phyloP scores from a whole-genome alignment of 768 basidiomycete genomes.

The Calvatia gigantea region DNA sequence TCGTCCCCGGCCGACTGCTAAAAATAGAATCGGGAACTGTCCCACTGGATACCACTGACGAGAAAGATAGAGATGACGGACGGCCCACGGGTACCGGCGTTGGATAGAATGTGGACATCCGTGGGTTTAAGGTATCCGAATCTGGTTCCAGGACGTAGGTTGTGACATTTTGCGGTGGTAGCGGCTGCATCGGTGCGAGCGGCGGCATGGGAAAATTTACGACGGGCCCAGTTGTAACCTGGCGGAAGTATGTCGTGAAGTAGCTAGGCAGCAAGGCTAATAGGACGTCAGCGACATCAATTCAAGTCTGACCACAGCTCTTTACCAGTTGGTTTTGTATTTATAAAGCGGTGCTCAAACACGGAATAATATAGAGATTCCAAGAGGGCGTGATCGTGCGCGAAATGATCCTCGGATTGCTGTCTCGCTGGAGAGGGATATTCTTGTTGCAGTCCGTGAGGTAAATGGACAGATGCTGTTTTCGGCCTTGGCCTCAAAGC shows the following conservation, averaged over 20 bases:
- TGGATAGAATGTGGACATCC: slow-evolving; percentile 33
- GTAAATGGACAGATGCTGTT: slow-evolving; percentile 46
- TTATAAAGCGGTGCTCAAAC: slow-evolving; percentile 70
- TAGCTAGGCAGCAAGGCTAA: slow-evolving; percentile 65
- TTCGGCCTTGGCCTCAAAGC: slow-evolving; percentile 56
- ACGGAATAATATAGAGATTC: slow-evolving; percentile 66
- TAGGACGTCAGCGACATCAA: not conserved
- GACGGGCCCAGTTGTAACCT: slow-evolving; percentile 57
- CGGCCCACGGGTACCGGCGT: slow-evolving; percentile 30
- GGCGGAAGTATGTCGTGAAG: slow-evolving; percentile 69
- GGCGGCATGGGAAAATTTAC: slow-evolving; percentile 69
- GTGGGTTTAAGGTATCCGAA: slow-evolving; percentile 30
- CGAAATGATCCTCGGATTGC: slow-evolving; percentile 27
- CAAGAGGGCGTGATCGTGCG: slow-evolving; percentile 68
- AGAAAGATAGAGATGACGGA: slow-evolving; percentile 49
- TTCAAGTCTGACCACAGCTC: slow-evolving; percentile 7
- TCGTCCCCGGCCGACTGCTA: slow-evolving; percentile 23
- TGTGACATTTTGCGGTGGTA: slow-evolving; percentile 41
- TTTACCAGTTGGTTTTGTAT: slow-evolving; percentile 64
- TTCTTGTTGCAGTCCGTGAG: slow-evolving; percentile 40
- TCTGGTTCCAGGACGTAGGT: slow-evolving; percentile 35
- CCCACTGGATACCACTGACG: slow-evolving; percentile 41
- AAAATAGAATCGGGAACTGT: slow-evolving; percentile 21
- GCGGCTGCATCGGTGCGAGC: slow-evolving; percentile 57
- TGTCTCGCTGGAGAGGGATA: slow-evolving; percentile 31